Evolutionary conservation across 2,329 filamentous ascomycete genomes (phyloP).

Genomic region (Dactylonectria macrodidyma): DNA sequence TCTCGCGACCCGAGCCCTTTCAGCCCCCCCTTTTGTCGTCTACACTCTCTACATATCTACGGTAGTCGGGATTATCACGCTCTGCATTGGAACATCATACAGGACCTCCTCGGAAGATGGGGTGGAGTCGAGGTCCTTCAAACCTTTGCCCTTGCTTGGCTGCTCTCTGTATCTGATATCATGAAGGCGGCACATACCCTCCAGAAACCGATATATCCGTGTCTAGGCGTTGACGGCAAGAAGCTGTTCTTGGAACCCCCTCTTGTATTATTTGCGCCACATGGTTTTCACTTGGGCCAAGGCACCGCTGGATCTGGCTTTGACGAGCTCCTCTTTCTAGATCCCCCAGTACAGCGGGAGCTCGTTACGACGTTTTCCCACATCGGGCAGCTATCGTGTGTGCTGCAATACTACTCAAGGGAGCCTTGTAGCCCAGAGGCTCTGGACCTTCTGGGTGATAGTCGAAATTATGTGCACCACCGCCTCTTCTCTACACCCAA

Average conservation of each 20-base stretch:
- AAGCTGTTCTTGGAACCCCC: conserved; percentile 15
- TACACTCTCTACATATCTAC: conserved; percentile 27
- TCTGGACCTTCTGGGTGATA: conserved; percentile 23
- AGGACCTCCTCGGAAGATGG: conserved; percentile 21
- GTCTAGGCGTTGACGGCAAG: conserved; percentile 23
- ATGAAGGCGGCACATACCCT: conserved; percentile 28
- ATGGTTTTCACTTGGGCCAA: neutral
- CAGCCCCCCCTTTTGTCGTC: conserved; percentile 15
- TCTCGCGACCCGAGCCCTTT: conserved; percentile 27
- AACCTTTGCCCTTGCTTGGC: conserved; percentile 26
- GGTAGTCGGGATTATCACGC: conserved; percentile 28
- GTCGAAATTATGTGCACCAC: conserved; percentile 27
- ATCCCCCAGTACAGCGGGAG: conserved; percentile 8
- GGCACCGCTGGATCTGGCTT: conserved; percentile 17
- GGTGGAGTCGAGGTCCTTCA: conserved; percentile 22
- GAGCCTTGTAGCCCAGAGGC: conserved; percentile 7
- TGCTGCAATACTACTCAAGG: conserved; percentile 21
- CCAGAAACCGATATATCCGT: conserved; percentile 29
- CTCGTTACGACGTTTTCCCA: conserved; percentile 13
- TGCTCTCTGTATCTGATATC: conserved; percentile 24
- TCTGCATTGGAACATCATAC: conserved; percentile 27
- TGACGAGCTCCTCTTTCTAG: conserved; percentile 1
- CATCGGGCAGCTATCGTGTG: conserved; percentile 25
- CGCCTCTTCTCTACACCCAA: conserved; percentile 22
- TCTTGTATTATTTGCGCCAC: neutral